phyloP scores from a whole-genome alignment of 768 basidiomycete genomes.

The Amanita phalloides region DNA sequence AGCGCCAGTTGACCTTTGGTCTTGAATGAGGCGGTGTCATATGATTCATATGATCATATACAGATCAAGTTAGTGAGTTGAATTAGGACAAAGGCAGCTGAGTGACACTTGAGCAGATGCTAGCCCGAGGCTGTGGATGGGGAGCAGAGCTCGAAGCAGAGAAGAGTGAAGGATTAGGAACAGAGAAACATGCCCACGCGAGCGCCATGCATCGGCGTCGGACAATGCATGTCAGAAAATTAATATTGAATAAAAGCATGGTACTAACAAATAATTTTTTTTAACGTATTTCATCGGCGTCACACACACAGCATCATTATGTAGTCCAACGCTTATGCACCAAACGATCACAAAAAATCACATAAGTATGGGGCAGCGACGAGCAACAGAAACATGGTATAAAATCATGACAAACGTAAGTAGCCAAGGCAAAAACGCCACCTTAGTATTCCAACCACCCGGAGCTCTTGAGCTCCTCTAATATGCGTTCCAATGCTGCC shows the following conservation, averaged over 20 bases:
- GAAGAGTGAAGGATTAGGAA: constrained; percentile 4
- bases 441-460: neutral
- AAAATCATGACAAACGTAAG: neutral
- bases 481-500: neutral
- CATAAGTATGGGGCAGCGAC: neutral
- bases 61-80: constrained; percentile 1
- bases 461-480: neutral
- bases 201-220: constrained; percentile 3
- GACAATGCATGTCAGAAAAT: constrained; percentile 2
- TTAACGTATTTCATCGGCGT: neutral
- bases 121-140: neutral
- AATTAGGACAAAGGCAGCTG: neutral
- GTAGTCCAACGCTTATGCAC: neutral
- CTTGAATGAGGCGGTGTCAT: neutral
- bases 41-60: constrained; percentile 1
- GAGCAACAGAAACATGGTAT: neutral
- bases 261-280: too few species aligned
- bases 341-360: too few species aligned
- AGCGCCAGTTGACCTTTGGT: neutral
- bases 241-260: neutral
- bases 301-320: neutral
- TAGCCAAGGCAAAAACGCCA: neutral
- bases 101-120: neutral
- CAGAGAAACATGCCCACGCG: constrained; percentile 4
- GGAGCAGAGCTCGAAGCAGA: neutral